Evolutionary conservation across 495 filamentous ascomycete genomes (phyloP).

Genomic region (Ramalina intermedia): DNA sequence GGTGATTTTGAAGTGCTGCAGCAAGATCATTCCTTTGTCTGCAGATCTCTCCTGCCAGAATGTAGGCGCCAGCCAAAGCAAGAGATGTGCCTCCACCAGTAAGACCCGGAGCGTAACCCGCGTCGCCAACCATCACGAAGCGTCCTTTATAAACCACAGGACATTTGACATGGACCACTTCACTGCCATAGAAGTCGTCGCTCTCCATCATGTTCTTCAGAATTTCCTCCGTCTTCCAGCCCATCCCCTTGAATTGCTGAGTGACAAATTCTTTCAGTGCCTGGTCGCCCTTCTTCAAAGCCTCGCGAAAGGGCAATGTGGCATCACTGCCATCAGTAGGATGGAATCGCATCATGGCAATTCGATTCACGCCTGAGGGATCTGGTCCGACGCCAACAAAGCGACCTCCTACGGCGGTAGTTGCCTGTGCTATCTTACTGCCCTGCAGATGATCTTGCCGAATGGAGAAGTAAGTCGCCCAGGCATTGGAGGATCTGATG

Average conservation of each 20-base stretch:
- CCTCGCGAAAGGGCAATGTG: slow-evolving; percentile 23
- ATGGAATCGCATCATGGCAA: slow-evolving; percentile 21
- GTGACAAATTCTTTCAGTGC: slow-evolving; percentile 27
- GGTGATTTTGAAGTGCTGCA: slow-evolving; percentile 26
- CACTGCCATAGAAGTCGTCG: slow-evolving; percentile 34
- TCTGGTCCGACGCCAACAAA: slow-evolving; percentile 23
- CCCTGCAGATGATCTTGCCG: slow-evolving; percentile 24
- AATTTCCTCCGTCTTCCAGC: slow-evolving; percentile 30
- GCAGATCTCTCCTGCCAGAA: slow-evolving; percentile 33
- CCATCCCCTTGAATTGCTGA: slow-evolving; percentile 22
- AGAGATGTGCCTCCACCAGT: slow-evolving; percentile 32
- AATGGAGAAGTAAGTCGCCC: slow-evolving; percentile 29
- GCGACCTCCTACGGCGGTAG: slow-evolving; percentile 25
- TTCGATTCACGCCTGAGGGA: slow-evolving; percentile 17
- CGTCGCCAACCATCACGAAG: slow-evolving; percentile 28
- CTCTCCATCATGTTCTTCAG: slow-evolving; percentile 25
- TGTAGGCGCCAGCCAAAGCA: slow-evolving; percentile 31
- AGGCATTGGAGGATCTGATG: slow-evolving; percentile 22
- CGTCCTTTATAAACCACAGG: slow-evolving; percentile 23
- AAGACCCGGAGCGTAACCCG: slow-evolving; percentile 23
- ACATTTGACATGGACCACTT: slow-evolving; percentile 31
- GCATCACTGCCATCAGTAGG: slow-evolving; percentile 15
- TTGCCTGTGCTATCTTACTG: slow-evolving; percentile 20
- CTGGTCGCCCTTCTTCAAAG: slow-evolving; percentile 23
- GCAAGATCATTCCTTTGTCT: slow-evolving; percentile 18